Base-by-base conservation (phyloP, 169 alveolate genomes). In the Plasmodium falciparum region DNA sequence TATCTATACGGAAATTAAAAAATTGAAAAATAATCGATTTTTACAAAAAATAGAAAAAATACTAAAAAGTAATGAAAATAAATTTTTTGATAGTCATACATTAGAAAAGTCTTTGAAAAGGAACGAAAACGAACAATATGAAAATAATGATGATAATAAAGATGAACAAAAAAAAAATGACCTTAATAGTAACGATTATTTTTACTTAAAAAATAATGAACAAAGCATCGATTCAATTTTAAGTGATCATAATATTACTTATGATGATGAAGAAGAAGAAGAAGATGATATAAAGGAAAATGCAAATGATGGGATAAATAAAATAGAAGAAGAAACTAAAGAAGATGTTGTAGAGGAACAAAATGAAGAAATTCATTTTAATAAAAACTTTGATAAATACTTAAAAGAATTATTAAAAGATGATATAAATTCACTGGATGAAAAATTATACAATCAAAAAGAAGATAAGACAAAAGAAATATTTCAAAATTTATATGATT, bases 1-100 rank as follows among this genome's bases (percentile, higher is more conserved):
- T 11, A 83, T 83, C 7, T 83, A 83, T 73, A 83, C 45, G 5
- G 91, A 83, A 83, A 83, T 83, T 83, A 83, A 83, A 63, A 83
- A 83, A 62, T 62, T 83, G 26, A 83, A 83, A 72, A 39, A 50
- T 72, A 52, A 73, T 39, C 52, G 66, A 9, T 15, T 69, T 15
- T 58, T 83, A 54, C 66, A 47, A 33, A 54, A 56, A 49, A 50
- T 83, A 5, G 91, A 83, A 50, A 20, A 39, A 5, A 69, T 83
- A 58, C 39, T 83, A 47, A 67, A 45, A 29, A 26, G 9, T 15
- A 83, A 83, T 62, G 85, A 83, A 61, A 73, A 61, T 49, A 83
- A 69, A 29, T 83, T 83, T 72, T 67, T 83, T 61, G 91, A 83
- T 63, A 58, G 39, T 22, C 43, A 69, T 45, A 7, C 43, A 9